A percentile compares a stretch with the other conserved stretches of the same genome.
These are phyloP conservation scores for Lonicera japonica DNA, from an alignment of 129 eudicot genomes.

Conservation along the genomic window DNA sequence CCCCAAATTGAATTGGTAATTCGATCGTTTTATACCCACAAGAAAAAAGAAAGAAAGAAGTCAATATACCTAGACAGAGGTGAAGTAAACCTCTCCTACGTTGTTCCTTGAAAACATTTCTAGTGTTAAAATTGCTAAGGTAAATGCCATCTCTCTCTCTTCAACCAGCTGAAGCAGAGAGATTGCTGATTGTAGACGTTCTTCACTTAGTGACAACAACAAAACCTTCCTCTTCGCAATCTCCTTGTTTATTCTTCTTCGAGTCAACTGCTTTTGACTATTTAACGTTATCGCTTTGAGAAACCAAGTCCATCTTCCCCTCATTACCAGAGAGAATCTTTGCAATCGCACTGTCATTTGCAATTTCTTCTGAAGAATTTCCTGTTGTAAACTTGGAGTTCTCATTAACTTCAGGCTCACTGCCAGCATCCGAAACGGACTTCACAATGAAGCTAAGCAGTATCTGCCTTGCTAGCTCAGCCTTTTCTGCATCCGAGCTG, in stretches of 20 bases:
- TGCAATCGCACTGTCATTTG: slow-evolving; percentile 73
- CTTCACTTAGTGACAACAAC: slow-evolving; percentile 81
- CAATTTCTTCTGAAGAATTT: slow-evolving; percentile 51
- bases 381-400: slow-evolving; percentile 33
- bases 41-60: too few relatives aligned
- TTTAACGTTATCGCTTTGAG: slow-evolving; percentile 11
- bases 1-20: too few relatives aligned
- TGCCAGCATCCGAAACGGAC: slow-evolving; percentile 51
- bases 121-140: too few relatives aligned
- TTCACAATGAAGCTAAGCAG: slow-evolving; percentile 83
- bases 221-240: slow-evolving; percentile 90
- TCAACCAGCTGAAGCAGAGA: slow-evolving; percentile 82
- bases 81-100: too few relatives aligned
- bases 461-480: slow-evolving; percentile 92
- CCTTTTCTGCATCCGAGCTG: slow-evolving; percentile 73
- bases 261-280: slow-evolving; percentile 11
- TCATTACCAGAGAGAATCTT: slow-evolving; percentile 55
- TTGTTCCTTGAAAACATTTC: too few relatives aligned
- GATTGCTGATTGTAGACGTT: slow-evolving; percentile 71
- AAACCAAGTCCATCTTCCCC: slow-evolving; percentile 27
- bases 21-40: too few relatives aligned
- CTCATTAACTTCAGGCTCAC: slow-evolving; percentile 26
- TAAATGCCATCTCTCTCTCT: slow-evolving; percentile 1
- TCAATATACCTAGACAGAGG: too few relatives aligned
- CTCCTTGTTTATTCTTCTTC: slow-evolving; percentile 34